Conservation (phyloP, 108 stramenopile species). For the Pseudonitzschia multistriata region DNA sequence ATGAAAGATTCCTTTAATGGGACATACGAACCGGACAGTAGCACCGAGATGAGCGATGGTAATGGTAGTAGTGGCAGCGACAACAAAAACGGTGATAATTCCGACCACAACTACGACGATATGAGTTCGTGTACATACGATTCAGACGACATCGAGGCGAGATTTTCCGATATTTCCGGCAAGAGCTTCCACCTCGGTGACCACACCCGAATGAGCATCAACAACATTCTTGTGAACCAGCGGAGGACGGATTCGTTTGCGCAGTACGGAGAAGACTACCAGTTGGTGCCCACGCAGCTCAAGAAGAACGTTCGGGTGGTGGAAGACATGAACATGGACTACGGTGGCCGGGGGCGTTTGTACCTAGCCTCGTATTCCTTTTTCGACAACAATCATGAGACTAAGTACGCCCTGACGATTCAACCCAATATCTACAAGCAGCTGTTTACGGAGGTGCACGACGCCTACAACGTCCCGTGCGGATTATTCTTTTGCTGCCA, state of each 20-base stretch:
- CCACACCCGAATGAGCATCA: background rate
- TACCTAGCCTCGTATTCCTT: conserved; percentile 33
- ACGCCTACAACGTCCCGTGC: conserved; percentile 44
- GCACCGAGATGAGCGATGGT: background rate
- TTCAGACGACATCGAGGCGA: background rate
- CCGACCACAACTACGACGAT: too few species aligned
- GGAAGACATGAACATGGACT: conserved; percentile 7
- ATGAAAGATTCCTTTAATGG: too few species aligned
- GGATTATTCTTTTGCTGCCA: conserved; percentile 77
- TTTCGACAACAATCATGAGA: conserved; percentile 27
- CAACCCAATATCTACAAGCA: conserved; percentile 47
- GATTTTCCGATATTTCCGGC: background rate
- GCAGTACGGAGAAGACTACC: conserved; percentile 16
- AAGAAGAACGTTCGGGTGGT: conserved; percentile 30
- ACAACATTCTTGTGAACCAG: background rate
- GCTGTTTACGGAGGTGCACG: conserved; percentile 42
- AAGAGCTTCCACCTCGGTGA: background rate
- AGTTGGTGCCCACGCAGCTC: conserved; percentile 24
- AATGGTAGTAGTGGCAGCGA: background rate
- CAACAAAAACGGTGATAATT: background rate
- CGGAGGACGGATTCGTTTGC: conserved; percentile 8
- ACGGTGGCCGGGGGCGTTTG: conserved; percentile 18
- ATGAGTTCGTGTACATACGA: background rate
- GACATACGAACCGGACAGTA: too few species aligned
- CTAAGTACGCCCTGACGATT: conserved; percentile 60